Base-by-base conservation (phyloP, 2,329 filamentous ascomycete species). In the Myrmaecium sp. region DNA sequence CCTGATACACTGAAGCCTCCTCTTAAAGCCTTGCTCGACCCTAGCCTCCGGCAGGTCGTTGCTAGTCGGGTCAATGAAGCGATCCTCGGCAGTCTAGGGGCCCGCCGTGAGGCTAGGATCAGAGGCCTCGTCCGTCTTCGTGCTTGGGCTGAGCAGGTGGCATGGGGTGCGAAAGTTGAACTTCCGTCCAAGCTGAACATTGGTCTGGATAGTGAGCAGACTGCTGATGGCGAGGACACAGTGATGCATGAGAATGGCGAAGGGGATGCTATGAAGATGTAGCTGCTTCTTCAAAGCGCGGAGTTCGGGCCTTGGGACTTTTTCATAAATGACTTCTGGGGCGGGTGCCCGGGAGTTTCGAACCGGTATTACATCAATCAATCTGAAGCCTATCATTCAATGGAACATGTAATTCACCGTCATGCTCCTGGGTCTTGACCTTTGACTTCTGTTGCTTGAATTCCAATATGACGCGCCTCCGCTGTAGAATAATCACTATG, bases 31-130 rank as follows among this genome's bases (percentile, higher is more conserved):
- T 60, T 98, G 15, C 59, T 98, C 11, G 68, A 92, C 37, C 79
- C 84, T 3, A 66, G 72, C 25, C 63, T 95, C 23, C 73, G 89
- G 33, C 71, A 74, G 38, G 69, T 75, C 22, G 83, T 94, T n/a
- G 89, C 89, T 4, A 74, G 74, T 33, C 67, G 68, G 39, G 89
- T 98, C 28, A 98, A 98, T 46, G 74, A 83, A 51, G 81, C 83
- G 7, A 82, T 98, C 28, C 57, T 95, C 14, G 62, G 68, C 30
- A 72, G 66, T 26, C 75, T 84, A 45, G 74, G 75, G 13, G 62
- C 72, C 38, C 65, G 73, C 34, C 69, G 75, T 33, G 81, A 93
- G 49, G 77, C 84, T 8, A 77, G 80, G 14, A 80, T 98, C 36
- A 68, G 78, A 30, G 70, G 78, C 36, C 62, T 98, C 3, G 73